Conservation (phyloP, 306 rosid species). For the Mimosa pudica region DNA sequence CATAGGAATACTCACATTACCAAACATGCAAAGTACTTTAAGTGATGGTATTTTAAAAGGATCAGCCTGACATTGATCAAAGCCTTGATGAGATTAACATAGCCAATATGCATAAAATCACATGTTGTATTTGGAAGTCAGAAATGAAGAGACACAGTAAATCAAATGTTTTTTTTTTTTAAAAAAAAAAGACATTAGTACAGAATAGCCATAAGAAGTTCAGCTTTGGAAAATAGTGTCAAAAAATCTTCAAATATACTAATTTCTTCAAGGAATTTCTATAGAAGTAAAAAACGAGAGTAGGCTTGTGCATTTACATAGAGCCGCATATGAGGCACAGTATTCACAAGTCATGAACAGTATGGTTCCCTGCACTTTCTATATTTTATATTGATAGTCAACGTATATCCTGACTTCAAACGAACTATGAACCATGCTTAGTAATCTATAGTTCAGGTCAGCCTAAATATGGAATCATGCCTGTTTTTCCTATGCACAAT, state of each 20-base stretch:
- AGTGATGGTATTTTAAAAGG: not conserved
- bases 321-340: not conserved
- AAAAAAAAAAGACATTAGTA: not conserved
- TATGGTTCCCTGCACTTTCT: not conserved
- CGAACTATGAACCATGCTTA: conserved; percentile 9
- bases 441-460: conserved; percentile 18
- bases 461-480: conserved; percentile 44
- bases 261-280: conserved; percentile 22
- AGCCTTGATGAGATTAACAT: not conserved
- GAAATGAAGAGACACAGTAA: conserved; percentile 27
- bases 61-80: not conserved
- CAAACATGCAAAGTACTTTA: not conserved
- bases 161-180: not conserved
- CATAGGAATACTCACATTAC: not conserved
- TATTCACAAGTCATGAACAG: not conserved
- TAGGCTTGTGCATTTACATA: not conserved
- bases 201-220: conserved; percentile 7
- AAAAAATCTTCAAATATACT: conserved; percentile 9
- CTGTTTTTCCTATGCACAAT: conserved; percentile 99
- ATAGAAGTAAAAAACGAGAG: conserved; percentile 17
- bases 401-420: not conserved
- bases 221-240: conserved; percentile 5
- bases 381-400: not conserved
- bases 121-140: not conserved
- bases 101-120: conserved; percentile 9